Evolutionary conservation across 768 basidiomycete genomes (phyloP), one percentile per base, ranked within the genome.

Genomic region (Kwoniella dejecticola): DNA sequence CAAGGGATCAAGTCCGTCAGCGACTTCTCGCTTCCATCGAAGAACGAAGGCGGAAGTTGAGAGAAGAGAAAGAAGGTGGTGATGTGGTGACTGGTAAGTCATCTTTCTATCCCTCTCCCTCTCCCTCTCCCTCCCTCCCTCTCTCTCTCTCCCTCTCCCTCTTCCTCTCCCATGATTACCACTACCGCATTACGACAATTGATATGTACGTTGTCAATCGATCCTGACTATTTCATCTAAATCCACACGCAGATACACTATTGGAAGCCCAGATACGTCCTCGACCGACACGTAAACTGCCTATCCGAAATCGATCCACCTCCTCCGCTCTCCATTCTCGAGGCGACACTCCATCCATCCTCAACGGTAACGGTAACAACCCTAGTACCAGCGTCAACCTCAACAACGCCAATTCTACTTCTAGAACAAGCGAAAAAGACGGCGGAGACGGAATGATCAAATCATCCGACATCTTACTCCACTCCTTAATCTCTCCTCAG

Each of bases 31-130:
- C 77, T 19, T 71, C 75, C 3, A 71, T 81, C 23, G 81, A 82
- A 62, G 81, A 82, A 60, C 52, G 80, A 21, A 62, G 79, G 50
- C 67, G 77, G 59, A 79, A 78, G 45, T 58, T 81, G n/a, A 67
- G 76, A 50, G 81, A 82, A 54, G 81, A 82, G 58, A 81, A 81
- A 62, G 81, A 82, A 47, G 77, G 77, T 19, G 79, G 79, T 15
- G 81, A 81, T 42, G 70, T 79, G 11, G 75, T 79, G 2, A 65
- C 79, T 12, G 81, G 80, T 81, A 54, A 63, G 80, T 77, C 26
- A n/a, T 40, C 26, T 24, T 26, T 17, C 7, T 47, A 23, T 26
- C 23, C 29, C 27, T 42, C 19, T 10, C 15, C 26, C 3, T 55
- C 0, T 30, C 15, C 29, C 29, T 30, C n/a, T 42, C 4, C 2